Evolutionary conservation across 371 early-diverging fungal species (phyloP), one percentile per base, ranked within the genome.

Genomic region (Zopfochytrium polystomum): DNA sequence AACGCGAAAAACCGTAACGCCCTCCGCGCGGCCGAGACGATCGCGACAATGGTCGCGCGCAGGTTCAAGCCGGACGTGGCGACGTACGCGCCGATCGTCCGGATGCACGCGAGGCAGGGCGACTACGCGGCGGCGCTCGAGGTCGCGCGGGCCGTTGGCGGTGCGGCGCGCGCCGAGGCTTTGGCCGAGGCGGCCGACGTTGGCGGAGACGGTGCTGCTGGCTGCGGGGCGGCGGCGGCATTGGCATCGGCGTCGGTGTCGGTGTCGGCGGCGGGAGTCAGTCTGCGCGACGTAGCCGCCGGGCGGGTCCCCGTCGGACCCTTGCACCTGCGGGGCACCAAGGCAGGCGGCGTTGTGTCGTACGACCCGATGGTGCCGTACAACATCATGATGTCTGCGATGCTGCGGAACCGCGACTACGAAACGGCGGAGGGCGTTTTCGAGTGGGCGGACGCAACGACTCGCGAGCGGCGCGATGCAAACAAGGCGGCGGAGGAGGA

Each of bases 321-420:
- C 11, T 38, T 38, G 56, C 45, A 13, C 34, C 38, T 44, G 18
- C 3, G 2, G 3, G 18, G 6, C 7, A 23, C 42, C n/a, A 5
- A 45, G 29, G 26, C 3, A 38, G 38, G 44, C 27, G 34, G 45
- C 2, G 27, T 22, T 6, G 5, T 3, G 42, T n/a, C 11, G 4
- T 55, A 20, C 11, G 34, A 44, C 56, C 44, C 6, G 56, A 55
- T 22, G 56, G 38, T 29, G 11, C 32, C 56, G 29, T 55, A 55
- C 38, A 27, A 27, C 23, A 55, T 55, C 30, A 4, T 55, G 11
- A 55, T 55, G 15, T 7, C 7, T 45, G 23, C 18, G 56, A 18
- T 55, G 4, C 20, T 44, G 33, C 13, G 20, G 45, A 2, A 3
- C 4, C 3, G 22, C 6, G 44, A 55, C 20, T 45, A 18, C 18